A percentile compares a stretch with the other conserved stretches of the same genome.
Conservation (phyloP, 768 basidiomycete species). For the Cyathus striatus region DNA sequence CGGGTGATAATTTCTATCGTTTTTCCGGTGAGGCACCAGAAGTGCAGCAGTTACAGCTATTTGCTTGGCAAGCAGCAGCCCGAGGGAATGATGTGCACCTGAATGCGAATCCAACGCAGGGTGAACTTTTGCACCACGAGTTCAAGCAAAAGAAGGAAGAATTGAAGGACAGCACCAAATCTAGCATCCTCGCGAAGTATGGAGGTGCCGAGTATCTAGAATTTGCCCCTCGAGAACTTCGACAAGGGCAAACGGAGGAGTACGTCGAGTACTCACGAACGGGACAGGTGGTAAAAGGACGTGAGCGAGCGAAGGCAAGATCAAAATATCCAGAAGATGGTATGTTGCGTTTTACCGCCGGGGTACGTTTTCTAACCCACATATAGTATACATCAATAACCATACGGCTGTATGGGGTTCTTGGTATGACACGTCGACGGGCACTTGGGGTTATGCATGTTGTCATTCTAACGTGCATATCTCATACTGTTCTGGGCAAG, state of each 20-base stretch:
- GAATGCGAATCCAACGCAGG: constrained; percentile 95
- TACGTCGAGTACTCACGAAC: constrained; percentile 96
- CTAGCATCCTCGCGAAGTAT: constrained; percentile 87
- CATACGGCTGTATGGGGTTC: constrained; percentile 98
- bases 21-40: constrained; percentile 90
- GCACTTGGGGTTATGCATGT: constrained; percentile 90
- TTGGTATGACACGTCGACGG: constrained; percentile 70
- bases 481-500: constrained; percentile 88
- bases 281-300: constrained; percentile 88
- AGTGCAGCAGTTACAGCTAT: constrained; percentile 88
- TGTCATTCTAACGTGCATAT: constrained; percentile 84
- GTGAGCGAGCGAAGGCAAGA: constrained; percentile 78
- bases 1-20: constrained; percentile 95
- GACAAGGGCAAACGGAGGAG: constrained; percentile 94
- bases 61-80: constrained; percentile 94
- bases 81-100: constrained; percentile 94
- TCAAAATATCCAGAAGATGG: constrained; percentile 98
- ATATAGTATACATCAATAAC: constrained; percentile 91
- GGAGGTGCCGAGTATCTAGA: constrained; percentile 93
- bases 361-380: constrained; percentile 1
- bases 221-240: constrained; percentile 82
- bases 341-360: too few species aligned
- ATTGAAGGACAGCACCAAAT: constrained; percentile 82
- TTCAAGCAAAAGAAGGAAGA: constrained; percentile 92
- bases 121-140: constrained; percentile 85